phyloP scores from a whole-genome alignment of 306 rosid genomes.

The Dalbergia cochinchinensis region DNA sequence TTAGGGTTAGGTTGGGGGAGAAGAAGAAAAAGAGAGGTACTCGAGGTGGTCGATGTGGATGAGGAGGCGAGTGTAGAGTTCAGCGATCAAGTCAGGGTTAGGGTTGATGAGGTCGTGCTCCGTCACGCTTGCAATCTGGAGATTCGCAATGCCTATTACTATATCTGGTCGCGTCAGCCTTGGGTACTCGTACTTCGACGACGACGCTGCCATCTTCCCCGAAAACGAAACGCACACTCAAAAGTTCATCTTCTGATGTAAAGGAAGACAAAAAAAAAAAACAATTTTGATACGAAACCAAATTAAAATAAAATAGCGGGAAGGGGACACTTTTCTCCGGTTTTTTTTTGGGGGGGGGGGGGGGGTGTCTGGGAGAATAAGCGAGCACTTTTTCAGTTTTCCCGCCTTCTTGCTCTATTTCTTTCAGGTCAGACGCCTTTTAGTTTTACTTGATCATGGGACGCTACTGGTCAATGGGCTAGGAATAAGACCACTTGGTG shows the following conservation, averaged over 20 bases:
- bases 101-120: conserved; percentile 70
- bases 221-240: not conserved
- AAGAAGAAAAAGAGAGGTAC: conserved; percentile 3
- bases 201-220: not conserved
- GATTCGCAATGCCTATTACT: conserved; percentile 43
- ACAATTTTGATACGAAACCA: no score
- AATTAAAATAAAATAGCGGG: no score
- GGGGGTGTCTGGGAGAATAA: no score
- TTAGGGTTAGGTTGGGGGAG: not conserved
- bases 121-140: conserved; percentile 63
- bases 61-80: conserved; percentile 72
- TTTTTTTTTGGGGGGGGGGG: rapidly evolving
- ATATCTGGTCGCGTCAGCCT: conserved; percentile 66
- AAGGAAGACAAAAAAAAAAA: no score
- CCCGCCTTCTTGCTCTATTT: no score
- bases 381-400: no score
- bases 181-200: conserved; percentile 79
- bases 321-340: no score
- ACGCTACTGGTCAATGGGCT: no score
- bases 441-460: no score
- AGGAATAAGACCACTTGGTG: no score
- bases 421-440: no score
- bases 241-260: not conserved
- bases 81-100: conserved; percentile 55
- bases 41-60: conserved; percentile 56